Base-by-base conservation (phyloP, 148 eudicot species). In the Polygonum maritimum region DNA sequence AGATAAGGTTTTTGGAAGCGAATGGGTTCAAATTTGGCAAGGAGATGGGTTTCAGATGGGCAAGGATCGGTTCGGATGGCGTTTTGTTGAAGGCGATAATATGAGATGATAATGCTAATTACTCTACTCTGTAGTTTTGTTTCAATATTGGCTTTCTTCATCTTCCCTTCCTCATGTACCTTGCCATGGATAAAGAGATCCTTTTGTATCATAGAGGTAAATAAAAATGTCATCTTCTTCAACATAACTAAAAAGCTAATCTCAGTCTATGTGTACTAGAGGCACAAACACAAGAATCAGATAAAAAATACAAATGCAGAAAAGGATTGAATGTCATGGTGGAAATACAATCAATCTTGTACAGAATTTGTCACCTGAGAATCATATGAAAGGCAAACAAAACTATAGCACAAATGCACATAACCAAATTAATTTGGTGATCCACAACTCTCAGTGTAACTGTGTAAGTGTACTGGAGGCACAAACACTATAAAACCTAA, bases 161-260 rank as follows among this genome's bases (percentile, higher is more conserved):
- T 57, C 3, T 51, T 14, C 55, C n/a, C 16, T n/a, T 51, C n/a
- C 4, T 60, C 41, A 15, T 31, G 71, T 67, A 67, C 36, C 2
- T 38, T 15, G 71, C 19, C 41, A 36, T 67, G 18, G 11, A 67
- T 67, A 2, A 67, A 67, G 71, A 36, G 15, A 67, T 67, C 19
- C 18, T 36, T 35, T 36, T 67, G 70, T 67, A 67, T 22, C 38
- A 60, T 67, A 67, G 70, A 67, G 70, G 70, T 63, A 14, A 63
- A 63, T 63, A 63, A 63, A n/a, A 63, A 63, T 21, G 35, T 2
- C 22, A 15, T 33, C 26, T 63, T 31, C 31, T 26, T 26, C 31
- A 26, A 26, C 31, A 26, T 26, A 26, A 26, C 31, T 26, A 26
- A n/a, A n/a, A n/a, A n/a, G n/a, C n/a, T n/a, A n/a, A n/a, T n/a